Conservation (phyloP, 2,329 filamentous ascomycete species). For the Thielaviopsis populi region DNA sequence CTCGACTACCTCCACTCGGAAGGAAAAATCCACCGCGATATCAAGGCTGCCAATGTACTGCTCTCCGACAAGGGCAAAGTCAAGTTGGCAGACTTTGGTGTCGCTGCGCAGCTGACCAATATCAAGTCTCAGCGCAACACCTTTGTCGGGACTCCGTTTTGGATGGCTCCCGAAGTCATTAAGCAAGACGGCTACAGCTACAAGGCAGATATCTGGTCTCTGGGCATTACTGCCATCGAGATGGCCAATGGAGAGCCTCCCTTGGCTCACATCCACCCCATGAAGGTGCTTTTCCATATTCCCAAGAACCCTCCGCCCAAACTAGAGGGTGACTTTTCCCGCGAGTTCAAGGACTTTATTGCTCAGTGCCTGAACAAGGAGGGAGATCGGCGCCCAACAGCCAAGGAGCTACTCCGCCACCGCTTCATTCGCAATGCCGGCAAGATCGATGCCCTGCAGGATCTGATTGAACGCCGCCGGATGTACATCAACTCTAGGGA, state of each 20-base stretch:
- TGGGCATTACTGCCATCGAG: slow-evolving; percentile 85
- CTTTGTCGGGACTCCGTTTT: slow-evolving; percentile 92
- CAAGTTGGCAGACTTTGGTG: slow-evolving; percentile 93
- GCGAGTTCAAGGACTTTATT: slow-evolving; percentile 88
- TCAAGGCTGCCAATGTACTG: slow-evolving; percentile 93
- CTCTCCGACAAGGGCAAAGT: slow-evolving; percentile 81
- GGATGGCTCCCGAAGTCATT: slow-evolving; percentile 94
- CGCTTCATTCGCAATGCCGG: slow-evolving; percentile 77
- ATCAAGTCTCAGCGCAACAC: slow-evolving; percentile 97
- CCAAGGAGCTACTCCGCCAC: slow-evolving; percentile 76
- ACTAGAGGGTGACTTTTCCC: slow-evolving; percentile 73
- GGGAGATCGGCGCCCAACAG: slow-evolving; percentile 66
- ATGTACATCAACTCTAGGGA: slow-evolving; percentile 59
- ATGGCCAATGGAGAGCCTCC: slow-evolving; percentile 82
- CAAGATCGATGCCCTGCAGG: slow-evolving; percentile 74
- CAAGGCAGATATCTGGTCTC: slow-evolving; percentile 86
- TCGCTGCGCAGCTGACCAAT: slow-evolving; percentile 89
- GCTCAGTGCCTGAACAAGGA: slow-evolving; percentile 85
- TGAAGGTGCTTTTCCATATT: slow-evolving; percentile 87
- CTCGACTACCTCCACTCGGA: slow-evolving; percentile 87
- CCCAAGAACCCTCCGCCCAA: slow-evolving; percentile 75
- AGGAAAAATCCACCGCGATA: slow-evolving; percentile 91
- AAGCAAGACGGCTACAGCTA: slow-evolving; percentile 72
- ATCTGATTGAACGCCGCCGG: slow-evolving; percentile 70
- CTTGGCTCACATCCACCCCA: slow-evolving; percentile 69